These are phyloP conservation scores for Nicotiana tabacum DNA, from an alignment of 257 asterid genomes.

Conservation along the genomic window DNA sequence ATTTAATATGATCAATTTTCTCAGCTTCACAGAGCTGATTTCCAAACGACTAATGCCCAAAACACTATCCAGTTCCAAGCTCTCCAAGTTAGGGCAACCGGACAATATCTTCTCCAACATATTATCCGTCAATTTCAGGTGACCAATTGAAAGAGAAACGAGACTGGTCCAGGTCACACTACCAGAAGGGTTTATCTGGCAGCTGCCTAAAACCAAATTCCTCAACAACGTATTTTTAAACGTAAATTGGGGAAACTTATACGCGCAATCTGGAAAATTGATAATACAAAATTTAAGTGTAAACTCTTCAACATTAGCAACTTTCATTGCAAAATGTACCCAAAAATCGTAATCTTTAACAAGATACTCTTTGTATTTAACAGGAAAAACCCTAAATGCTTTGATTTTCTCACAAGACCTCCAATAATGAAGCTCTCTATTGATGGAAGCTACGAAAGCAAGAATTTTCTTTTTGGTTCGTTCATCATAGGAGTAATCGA, in stretches of 20 bases:
- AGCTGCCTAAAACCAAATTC: background rate
- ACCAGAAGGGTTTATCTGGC: background rate
- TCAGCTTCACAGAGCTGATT: background rate
- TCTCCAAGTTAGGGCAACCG: background rate
- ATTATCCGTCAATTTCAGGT: background rate
- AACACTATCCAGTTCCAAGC: background rate
- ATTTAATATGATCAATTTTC: background rate
- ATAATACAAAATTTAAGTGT: background rate
- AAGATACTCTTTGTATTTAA: background rate
- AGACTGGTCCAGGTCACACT: background rate
- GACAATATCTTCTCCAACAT: background rate
- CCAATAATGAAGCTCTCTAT: background rate
- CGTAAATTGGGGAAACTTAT: background rate
- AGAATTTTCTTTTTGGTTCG: background rate
- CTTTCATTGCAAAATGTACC: background rate
- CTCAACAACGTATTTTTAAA: background rate
- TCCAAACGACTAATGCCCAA: background rate
- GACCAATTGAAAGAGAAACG: background rate
- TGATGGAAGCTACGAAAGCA: background rate
- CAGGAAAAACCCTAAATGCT: background rate
- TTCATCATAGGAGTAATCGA: background rate
- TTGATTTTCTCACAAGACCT: background rate
- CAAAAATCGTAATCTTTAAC: background rate
- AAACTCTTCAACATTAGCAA: background rate
- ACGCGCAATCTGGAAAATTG: background rate